phyloP scores from a whole-genome alignment of 2,329 filamentous ascomycete genomes.

The Colletotrichum destructivum region DNA sequence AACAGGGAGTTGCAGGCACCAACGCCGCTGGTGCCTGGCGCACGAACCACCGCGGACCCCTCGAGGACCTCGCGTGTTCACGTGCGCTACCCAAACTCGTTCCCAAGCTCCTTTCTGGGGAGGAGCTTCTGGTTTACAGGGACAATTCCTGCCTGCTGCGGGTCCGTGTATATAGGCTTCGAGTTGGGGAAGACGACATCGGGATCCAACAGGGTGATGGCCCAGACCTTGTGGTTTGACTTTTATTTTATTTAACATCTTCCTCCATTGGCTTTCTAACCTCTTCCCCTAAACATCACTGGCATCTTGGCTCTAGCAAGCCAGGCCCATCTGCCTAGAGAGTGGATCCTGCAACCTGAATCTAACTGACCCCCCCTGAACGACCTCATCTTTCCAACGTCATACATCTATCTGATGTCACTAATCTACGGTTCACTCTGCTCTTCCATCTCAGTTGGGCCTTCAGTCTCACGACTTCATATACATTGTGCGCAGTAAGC shows the following conservation, averaged over 20 bases:
- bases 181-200: background rate
- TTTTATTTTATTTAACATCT: too few relatives aligned
- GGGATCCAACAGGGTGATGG: background rate
- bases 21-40: slow-evolving; percentile 40
- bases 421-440: background rate
- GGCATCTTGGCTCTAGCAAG: background rate
- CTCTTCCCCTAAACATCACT: background rate
- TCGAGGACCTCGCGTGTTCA: slow-evolving; percentile 26
- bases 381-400: background rate
- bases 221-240: background rate
- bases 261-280: too few relatives aligned
- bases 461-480: too few relatives aligned
- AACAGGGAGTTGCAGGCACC: slow-evolving; percentile 33
- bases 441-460: background rate
- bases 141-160: slow-evolving; percentile 6
- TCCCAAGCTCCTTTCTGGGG: background rate
- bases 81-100: slow-evolving; percentile 16
- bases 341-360: background rate
- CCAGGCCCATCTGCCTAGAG: background rate
- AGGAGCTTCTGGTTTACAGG: background rate
- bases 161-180: background rate
- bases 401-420: background rate
- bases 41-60: slow-evolving; percentile 31
- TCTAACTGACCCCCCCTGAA: background rate
- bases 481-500: too few relatives aligned